Percentiles rank a stretch among this genome's conserved stretches.
Conservation (phyloP, 352 stramenopile genomes). For the Pelagophyceae sp. region DNA sequence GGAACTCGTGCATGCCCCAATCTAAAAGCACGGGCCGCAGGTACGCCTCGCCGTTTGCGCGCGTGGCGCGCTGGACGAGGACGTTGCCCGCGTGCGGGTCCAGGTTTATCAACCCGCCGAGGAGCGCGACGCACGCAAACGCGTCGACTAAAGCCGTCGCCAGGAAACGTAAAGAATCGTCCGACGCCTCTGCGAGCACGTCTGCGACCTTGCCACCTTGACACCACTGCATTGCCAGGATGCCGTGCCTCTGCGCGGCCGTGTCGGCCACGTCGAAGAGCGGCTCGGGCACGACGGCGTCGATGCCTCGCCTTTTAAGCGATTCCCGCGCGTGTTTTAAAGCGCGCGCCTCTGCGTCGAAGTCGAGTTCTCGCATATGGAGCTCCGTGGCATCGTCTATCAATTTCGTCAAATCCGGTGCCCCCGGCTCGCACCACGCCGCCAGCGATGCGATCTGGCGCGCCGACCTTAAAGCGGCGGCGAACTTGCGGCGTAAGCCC, state of each 20-base stretch:
- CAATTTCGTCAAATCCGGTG: neutral
- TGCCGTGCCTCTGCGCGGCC: neutral
- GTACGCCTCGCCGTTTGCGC: neutral
- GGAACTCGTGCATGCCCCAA: constrained; percentile 17
- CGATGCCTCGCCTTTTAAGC: neutral
- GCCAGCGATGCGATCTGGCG: neutral
- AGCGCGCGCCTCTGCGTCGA: neutral
- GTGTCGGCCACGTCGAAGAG: neutral
- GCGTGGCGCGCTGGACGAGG: neutral
- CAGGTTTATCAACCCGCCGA: constrained; percentile 7
- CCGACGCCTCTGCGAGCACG: neutral
- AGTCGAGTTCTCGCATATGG: neutral
- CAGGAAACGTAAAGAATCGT: neutral
- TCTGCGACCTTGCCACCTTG: neutral
- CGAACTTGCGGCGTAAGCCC: neutral
- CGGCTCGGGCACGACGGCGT: constrained; percentile 11
- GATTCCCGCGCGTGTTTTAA: neutral
- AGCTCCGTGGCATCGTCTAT: neutral
- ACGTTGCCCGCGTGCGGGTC: constrained; percentile 20
- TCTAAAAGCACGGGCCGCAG: constrained; percentile 4
- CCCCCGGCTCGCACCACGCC: neutral
- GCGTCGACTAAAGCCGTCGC: constrained; percentile 3
- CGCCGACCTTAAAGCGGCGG: neutral
- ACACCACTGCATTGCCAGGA: constrained; percentile 7
- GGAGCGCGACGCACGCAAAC: neutral